phyloP scores from a whole-genome alignment of 164 flowering plant genomes.

The Kalanchoe fedtschenkoi region DNA sequence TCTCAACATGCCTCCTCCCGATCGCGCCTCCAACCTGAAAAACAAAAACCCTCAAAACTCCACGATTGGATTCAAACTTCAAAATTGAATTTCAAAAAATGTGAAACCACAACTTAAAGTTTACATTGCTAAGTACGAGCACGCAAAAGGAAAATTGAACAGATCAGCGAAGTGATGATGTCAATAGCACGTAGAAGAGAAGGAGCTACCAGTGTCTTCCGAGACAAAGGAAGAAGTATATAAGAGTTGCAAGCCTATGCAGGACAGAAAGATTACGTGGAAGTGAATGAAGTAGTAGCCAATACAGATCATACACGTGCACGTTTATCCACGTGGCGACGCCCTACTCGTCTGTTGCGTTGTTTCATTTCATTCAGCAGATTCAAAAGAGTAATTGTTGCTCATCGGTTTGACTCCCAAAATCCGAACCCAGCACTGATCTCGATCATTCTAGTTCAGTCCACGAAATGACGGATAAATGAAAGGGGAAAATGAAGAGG shows the following conservation, averaged over 20 bases:
- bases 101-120: neutral
- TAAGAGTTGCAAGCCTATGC: neutral
- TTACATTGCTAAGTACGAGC: neutral
- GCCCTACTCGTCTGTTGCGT: conserved; percentile 5
- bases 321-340: neutral
- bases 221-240: neutral
- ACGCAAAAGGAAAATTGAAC: neutral
- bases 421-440: too few relatives aligned
- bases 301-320: conserved; percentile 3
- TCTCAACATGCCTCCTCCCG: conserved; percentile 13
- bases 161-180: neutral
- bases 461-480: too few relatives aligned
- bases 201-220: neutral
- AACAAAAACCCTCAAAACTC: neutral
- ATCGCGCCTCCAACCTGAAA: neutral
- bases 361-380: too few relatives aligned
- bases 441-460: too few relatives aligned
- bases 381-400: too few relatives aligned
- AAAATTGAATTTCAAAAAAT: neutral
- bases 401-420: too few relatives aligned
- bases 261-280: conserved; percentile 3
- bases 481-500: too few relatives aligned
- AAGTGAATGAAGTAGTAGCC: neutral
- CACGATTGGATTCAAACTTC: neutral
- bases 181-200: neutral